These are phyloP conservation scores for Fragaria nilgerrensis DNA, from an alignment of 306 rosid genomes.

Conservation along the genomic window DNA sequence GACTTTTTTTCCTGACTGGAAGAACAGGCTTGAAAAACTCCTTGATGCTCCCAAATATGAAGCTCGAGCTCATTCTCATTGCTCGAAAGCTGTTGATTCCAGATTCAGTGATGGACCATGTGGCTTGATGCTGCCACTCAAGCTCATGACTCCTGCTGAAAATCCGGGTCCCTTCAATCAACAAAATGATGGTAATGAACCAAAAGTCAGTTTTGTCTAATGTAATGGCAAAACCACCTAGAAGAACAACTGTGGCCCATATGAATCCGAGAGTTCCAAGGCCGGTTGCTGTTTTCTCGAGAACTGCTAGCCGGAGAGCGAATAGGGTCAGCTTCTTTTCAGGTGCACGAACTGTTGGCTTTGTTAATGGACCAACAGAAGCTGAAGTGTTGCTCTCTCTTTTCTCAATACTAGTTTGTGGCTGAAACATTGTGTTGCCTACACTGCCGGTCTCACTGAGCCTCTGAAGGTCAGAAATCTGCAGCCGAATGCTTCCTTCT, in stretches of 20 bases:
- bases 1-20: conserved; percentile 25
- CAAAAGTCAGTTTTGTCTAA: conserved; percentile 73
- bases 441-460: conserved; percentile 45
- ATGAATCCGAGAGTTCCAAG: conserved; percentile 89
- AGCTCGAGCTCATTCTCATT: conserved; percentile 48
- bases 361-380: conserved; percentile 14
- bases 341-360: conserved; percentile 48
- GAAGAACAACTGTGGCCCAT: conserved; percentile 95
- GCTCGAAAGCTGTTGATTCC: conserved; percentile 63
- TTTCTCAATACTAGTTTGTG: conserved; percentile 38
- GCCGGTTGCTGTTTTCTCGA: conserved; percentile 84
- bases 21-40: conserved; percentile 43
- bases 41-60: conserved; percentile 35
- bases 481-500: conserved; percentile 43
- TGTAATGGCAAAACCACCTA: conserved; percentile 85
- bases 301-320: conserved; percentile 82
- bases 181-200: conserved; percentile 77
- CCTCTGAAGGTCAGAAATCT: conserved; percentile 40
- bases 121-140: conserved; percentile 97
- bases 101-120: conserved; percentile 72
- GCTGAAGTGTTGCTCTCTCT: conserved; percentile 42
- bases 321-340: conserved; percentile 87
- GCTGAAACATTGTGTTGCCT: conserved; percentile 53
- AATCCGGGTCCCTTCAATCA: conserved; percentile 81
- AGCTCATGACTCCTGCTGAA: conserved; percentile 97